phyloP scores from a whole-genome alignment of 176 grass and related monocot species.

The Ensete glaucum region DNA sequence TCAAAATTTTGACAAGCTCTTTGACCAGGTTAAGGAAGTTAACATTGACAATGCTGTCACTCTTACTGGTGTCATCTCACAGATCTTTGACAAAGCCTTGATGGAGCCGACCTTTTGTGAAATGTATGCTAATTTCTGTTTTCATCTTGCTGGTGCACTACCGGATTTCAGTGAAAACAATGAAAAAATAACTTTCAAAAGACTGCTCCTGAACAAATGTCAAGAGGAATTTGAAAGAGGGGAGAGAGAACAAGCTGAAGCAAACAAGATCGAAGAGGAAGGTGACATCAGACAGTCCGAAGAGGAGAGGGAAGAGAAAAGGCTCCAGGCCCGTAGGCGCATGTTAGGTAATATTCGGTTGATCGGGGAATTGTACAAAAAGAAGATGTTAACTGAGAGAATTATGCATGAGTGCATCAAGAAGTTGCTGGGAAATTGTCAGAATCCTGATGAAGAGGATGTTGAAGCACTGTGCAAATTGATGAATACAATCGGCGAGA shows the following conservation, averaged over 20 bases:
- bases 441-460: conserved; percentile 75
- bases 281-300: conserved; percentile 76
- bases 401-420: conserved; percentile 99
- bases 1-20: conserved; percentile 95
- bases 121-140: conserved; percentile 95
- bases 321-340: conserved; percentile 53
- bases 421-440: conserved; percentile 55
- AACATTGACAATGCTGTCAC: conserved; percentile 68
- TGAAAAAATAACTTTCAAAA: conserved; percentile 87
- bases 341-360: conserved; percentile 97
- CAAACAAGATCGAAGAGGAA: conserved; percentile 80
- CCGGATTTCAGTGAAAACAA: conserved; percentile 70
- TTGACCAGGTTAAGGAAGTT: conserved; percentile 63
- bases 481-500: conserved; percentile 94
- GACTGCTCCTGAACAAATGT: conserved; percentile 81
- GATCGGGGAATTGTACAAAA: conserved; percentile 96
- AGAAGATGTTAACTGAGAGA: conserved; percentile 81
- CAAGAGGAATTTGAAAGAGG: conserved; percentile 98
- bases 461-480: conserved; percentile 93
- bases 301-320: conserved; percentile 77
- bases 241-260: conserved; percentile 86
- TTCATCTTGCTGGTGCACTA: conserved; percentile 43
- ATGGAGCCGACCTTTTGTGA: conserved; percentile 97
- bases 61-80: conserved; percentile 74
- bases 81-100: conserved; percentile 98